Base-by-base conservation (phyloP, 768 basidiomycete species). In the Pisolithus orientalis region DNA sequence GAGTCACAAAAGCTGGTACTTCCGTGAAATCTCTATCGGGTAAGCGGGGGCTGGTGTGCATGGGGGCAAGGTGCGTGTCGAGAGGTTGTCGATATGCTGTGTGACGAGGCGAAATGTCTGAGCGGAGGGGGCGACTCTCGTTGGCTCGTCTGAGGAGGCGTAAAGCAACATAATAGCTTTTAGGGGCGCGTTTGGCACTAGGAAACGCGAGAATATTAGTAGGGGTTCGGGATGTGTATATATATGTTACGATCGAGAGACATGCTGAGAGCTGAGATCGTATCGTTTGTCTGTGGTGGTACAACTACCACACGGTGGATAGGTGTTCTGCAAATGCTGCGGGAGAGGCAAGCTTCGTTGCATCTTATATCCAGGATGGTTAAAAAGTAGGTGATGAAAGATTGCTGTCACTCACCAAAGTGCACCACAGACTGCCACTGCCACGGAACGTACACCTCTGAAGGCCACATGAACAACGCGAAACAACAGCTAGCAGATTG, bases 11-110 rank as follows among this genome's bases (percentile, higher is more conserved):
- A 21, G 21, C 21, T 21, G 21, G 21, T 21, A 21, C 21, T 62
- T 1, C 83, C 83, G 57, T 85, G 85, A 80, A 84, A 84, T 85
- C 59, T 86, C 82, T 28, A 81, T 59, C 14, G 40, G 40, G 40
- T 42, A 42, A 7, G 40, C 40, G 24, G 40, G 17, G 40, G 24
- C 11, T 21, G 40, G 40, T 8, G 40, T 14, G 6, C 16, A 42
- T 16, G 40, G 10, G n/a, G 40, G 56, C 34, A 77, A 61, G 1
- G 80, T 73, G 51, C 67, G 62, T 5, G 60, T 53, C 54, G 75
- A 75, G 21, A 83, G 69, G 3, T 79, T 75, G 56, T 86, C 83
- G n/a, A 83, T 75, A 59, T 84, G 83, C 59, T 84, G 82, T 13
- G 81, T 84, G 40, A 83, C 72, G 27, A 80, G 72, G 4, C 75